A percentile compares a stretch with the other conserved stretches of the same genome.
Evolutionary conservation across 208 protist species (phyloP).

Genomic region (Wallacemonas sp.): DNA sequence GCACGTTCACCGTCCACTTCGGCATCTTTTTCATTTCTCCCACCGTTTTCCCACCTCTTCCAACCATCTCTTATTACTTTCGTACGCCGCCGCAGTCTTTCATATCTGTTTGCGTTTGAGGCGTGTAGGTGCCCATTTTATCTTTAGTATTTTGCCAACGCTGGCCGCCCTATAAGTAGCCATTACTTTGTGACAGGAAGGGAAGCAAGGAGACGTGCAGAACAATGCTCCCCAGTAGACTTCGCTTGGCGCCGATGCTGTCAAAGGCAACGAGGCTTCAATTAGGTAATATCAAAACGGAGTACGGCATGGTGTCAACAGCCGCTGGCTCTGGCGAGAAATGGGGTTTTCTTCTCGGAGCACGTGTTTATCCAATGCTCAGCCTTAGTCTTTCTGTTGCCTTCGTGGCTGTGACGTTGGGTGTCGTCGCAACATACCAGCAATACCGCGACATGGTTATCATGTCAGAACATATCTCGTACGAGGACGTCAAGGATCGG

Average conservation of each 20-base stretch:
- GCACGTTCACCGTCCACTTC: no score
- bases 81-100: no score
- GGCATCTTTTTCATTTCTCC: no score
- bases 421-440: conserved; percentile 63
- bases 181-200: no score
- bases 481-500: conserved; percentile 88
- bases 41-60: no score
- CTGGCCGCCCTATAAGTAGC: no score
- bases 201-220: neutral
- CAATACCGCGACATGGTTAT: conserved; percentile 88
- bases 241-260: conserved; percentile 59
- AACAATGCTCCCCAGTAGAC: conserved; percentile 24
- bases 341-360: conserved; percentile 82
- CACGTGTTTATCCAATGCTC: conserved; percentile 63
- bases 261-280: conserved; percentile 88
- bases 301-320: conserved; percentile 79
- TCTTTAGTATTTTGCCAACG: no score
- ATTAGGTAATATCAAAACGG: conserved; percentile 88
- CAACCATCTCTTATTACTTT: no score
- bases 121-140: no score
- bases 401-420: conserved; percentile 34
- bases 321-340: conserved; percentile 87
- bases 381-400: conserved; percentile 37
- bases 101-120: neutral
- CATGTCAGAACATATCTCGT: conserved; percentile 82